Percentiles rank a stretch among this genome's conserved stretches.
These are phyloP conservation scores for Podosphaera fusca DNA, from an alignment of 2,329 filamentous ascomycete species.

Conservation along the genomic window DNA sequence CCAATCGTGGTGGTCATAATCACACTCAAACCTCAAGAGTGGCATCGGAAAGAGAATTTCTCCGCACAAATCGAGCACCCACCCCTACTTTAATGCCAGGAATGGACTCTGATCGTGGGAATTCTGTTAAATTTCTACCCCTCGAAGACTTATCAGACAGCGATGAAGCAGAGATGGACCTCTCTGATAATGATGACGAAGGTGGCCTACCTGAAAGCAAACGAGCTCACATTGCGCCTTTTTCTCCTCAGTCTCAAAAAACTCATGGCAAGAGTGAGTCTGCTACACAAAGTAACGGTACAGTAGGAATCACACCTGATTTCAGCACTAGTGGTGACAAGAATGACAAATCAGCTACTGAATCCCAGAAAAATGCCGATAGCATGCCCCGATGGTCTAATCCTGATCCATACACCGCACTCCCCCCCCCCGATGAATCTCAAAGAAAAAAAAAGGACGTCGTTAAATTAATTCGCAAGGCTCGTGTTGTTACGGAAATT, in stretches of 20 bases:
- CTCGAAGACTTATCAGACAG: slow-evolving; percentile 37
- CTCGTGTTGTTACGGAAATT: slow-evolving; percentile 37
- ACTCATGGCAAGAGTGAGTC: not conserved
- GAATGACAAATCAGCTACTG: slow-evolving; percentile 21
- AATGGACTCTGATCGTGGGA: slow-evolving; percentile 14
- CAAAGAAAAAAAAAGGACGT: slow-evolving; percentile 62
- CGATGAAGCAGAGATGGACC: slow-evolving; percentile 37
- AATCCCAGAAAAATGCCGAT: slow-evolving; percentile 19
- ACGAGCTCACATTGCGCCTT: not conserved
- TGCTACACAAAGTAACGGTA: not conserved
- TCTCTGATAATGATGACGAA: slow-evolving; percentile 23
- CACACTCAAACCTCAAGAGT: slow-evolving; percentile 8
- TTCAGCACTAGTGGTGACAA: not conserved
- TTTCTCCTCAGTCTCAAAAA: not conserved
- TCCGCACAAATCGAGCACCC: slow-evolving; percentile 16
- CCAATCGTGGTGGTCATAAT: not conserved
- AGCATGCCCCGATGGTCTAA: slow-evolving; percentile 70
- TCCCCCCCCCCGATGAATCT: slow-evolving; percentile 57
- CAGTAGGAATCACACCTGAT: not conserved
- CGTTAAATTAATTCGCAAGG: slow-evolving; percentile 77
- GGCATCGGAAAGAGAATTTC: slow-evolving; percentile 15
- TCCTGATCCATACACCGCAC: slow-evolving; percentile 73
- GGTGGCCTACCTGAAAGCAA: slow-evolving; percentile 17
- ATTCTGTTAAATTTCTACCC: slow-evolving; percentile 26
- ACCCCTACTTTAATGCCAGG: slow-evolving; percentile 17